Base-by-base conservation (phyloP, 148 eudicot genomes). In the Rhododendron simsii region DNA sequence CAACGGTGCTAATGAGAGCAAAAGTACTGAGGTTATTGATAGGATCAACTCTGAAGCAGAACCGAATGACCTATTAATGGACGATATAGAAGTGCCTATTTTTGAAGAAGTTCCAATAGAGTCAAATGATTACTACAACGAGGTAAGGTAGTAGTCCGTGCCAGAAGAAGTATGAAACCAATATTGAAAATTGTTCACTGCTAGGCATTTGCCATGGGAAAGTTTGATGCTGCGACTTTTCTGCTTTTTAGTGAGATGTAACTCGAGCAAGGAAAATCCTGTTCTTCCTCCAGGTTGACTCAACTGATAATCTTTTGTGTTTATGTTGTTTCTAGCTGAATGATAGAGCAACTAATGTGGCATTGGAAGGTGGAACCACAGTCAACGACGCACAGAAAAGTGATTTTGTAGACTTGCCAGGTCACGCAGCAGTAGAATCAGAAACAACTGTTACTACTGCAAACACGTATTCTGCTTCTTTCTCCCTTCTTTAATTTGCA, bases 21-120 rank as follows among this genome's bases (percentile, higher is more conserved):
- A 55, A 61, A 59, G 15, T 74, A 33, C 48, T 47, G 53, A 21
- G 23, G 81, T 44, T 20, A 9, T 47, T 2, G 82, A 71, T 45
- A 35, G 30, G 78, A 45, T 67, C 51, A 82, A 81, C 41, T 28
- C 35, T 69, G n/a, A 18, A n/a, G 81, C 39, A 23, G 81, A 77
- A 55, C 82, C 81, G 13, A 53, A 75, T 85, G 89, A 86, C 35
- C 80, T 15, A 21, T 69, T 48, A 10, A 1, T 63, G 50, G 84
- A 84, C 18, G 83, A 69, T 83, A 75, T 78, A 73, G 73, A 86
- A 69, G 53, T 80, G 16, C 76, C 74, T 44, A 82, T 81, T 83
- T 79, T 6, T 18, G 50, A 78, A 74, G 85, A 80, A 10, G 48
- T 69, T 83, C 65, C 85, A 16, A 18, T 47, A 23, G 84, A 78